phyloP scores from a whole-genome alignment of 345 rosid genomes.

The Cardamine resedifolia region DNA sequence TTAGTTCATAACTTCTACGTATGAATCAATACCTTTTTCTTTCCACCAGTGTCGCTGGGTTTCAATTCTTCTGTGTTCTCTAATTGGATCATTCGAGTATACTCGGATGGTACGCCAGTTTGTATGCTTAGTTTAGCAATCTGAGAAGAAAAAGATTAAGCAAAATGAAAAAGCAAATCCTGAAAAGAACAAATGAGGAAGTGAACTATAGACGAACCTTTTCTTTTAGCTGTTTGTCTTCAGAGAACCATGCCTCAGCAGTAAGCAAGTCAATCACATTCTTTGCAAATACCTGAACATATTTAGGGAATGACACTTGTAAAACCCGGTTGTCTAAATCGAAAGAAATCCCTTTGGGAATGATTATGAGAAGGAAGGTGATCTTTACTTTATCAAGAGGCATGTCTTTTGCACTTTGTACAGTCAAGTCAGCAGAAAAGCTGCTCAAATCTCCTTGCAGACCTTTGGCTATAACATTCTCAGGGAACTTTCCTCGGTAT shows the following conservation, averaged over 20 bases:
- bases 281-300: constrained; percentile 61
- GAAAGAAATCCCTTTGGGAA: background rate
- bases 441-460: constrained; percentile 56
- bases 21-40: constrained; percentile 45
- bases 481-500: constrained; percentile 65
- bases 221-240: constrained; percentile 63
- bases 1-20: background rate
- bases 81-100: constrained; percentile 60
- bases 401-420: constrained; percentile 51
- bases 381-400: constrained; percentile 61
- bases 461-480: constrained; percentile 52
- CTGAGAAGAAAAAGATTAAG: constrained; percentile 38
- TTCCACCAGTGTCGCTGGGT: constrained; percentile 36
- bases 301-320: background rate
- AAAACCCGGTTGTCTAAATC: background rate
- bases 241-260: constrained; percentile 84
- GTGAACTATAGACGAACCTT: constrained; percentile 52
- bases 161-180: constrained; percentile 15
- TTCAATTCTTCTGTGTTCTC: constrained; percentile 50
- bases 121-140: constrained; percentile 64
- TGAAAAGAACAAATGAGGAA: background rate
- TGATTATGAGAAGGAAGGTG: constrained; percentile 8
- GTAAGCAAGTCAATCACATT: constrained; percentile 75
- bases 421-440: constrained; percentile 53
- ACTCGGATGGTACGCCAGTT: constrained; percentile 62